Conservation (phyloP, 139 green algal genomes). For the Astrephomene gubernaculifera region DNA sequence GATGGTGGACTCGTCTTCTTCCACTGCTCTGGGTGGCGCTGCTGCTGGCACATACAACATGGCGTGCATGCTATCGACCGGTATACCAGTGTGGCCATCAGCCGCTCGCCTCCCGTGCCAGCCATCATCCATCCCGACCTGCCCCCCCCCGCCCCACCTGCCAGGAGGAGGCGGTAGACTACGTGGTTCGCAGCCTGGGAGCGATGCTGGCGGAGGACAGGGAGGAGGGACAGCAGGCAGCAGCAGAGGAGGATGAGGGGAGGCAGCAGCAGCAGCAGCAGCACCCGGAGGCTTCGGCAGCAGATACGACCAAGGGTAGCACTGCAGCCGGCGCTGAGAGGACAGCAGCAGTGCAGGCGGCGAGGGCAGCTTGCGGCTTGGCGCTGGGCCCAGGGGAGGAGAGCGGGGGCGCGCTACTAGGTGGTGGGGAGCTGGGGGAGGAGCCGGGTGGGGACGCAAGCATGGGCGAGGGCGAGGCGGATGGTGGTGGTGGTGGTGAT, state of each 20-base stretch:
- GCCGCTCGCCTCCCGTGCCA: too few relatives aligned
- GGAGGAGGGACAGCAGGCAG: neutral
- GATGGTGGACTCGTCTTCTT: too few relatives aligned
- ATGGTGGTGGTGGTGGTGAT: neutral
- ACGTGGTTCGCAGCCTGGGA: constrained; percentile 70
- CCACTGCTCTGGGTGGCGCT: too few relatives aligned
- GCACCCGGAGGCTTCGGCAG: neutral
- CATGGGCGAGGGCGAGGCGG: neutral
- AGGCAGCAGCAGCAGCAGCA: neutral
- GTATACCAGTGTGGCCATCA: too few relatives aligned
- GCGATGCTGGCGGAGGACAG: constrained; percentile 48
- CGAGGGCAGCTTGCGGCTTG: neutral
- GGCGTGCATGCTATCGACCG: too few relatives aligned
- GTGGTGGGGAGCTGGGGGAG: neutral
- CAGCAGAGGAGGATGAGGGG: neutral
- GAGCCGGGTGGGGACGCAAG: neutral
- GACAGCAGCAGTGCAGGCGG: neutral
- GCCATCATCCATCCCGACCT: neutral
- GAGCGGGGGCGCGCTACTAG: too few relatives aligned
- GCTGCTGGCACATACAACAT: too few relatives aligned
- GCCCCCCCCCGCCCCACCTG: neutral
- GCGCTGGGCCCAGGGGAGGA: too few relatives aligned
- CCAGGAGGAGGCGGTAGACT: constrained; percentile 53
- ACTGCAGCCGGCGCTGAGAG: neutral
- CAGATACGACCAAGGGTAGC: neutral